Conservation (phyloP, 148 eudicot genomes). For the Cornus florida region DNA sequence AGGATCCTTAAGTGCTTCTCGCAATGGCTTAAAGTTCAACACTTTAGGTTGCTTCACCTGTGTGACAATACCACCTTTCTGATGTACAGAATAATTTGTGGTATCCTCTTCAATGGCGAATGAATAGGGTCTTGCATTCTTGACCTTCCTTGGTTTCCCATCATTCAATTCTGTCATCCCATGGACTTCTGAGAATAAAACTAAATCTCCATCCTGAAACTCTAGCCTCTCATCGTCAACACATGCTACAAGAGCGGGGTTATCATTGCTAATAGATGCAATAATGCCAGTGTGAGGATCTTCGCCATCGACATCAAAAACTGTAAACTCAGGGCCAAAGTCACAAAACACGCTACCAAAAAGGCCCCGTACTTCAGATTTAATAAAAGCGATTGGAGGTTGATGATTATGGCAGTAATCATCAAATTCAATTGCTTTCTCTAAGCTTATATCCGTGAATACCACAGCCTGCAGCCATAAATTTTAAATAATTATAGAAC, state of each 20-base stretch:
- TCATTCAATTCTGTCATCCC: conserved; percentile 79
- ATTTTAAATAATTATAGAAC: neutral
- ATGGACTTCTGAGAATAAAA: conserved; percentile 66
- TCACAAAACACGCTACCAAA: conserved; percentile 73
- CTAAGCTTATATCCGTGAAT: conserved; percentile 53
- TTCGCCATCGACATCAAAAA: conserved; percentile 64
- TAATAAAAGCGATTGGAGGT: conserved; percentile 72
- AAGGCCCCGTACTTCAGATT: conserved; percentile 65
- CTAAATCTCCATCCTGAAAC: conserved; percentile 79
- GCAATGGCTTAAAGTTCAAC: conserved; percentile 57
- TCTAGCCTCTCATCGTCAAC: conserved; percentile 82
- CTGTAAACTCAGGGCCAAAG: conserved; percentile 68
- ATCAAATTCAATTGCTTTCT: conserved; percentile 59
- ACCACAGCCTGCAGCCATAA: conserved; percentile 53
- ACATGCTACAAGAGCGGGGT: conserved; percentile 63
- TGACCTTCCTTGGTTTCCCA: conserved; percentile 68
- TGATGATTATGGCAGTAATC: conserved; percentile 63
- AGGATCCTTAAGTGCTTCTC: conserved; percentile 61
- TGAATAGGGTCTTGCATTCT: conserved; percentile 62
- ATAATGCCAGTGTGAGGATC: conserved; percentile 68
- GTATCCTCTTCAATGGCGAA: conserved; percentile 76
- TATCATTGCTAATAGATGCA: conserved; percentile 67
- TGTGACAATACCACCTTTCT: conserved; percentile 73
- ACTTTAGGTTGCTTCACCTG: conserved; percentile 75
- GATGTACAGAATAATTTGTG: conserved; percentile 49